Percentiles rank a stretch among this genome's conserved stretches.
Conservation (phyloP, 2,329 filamentous ascomycete species). For the Diaporthe helianthi region DNA sequence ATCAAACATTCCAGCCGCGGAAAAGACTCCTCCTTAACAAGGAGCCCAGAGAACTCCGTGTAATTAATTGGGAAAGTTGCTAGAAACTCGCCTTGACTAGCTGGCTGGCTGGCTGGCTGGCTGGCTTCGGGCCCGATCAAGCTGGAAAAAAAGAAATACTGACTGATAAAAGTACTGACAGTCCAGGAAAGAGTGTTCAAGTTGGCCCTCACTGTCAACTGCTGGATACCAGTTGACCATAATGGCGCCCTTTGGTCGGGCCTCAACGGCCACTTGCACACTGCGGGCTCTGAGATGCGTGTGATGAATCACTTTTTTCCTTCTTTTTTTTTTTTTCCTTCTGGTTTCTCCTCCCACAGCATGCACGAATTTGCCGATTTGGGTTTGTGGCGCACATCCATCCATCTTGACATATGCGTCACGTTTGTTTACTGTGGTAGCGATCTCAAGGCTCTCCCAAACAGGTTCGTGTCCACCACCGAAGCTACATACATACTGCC, state of each 20-base stretch:
- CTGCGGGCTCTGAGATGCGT: neutral
- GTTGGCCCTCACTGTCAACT: neutral
- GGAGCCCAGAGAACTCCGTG: neutral
- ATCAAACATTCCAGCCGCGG: neutral
- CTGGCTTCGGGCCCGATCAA: neutral
- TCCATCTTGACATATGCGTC: neutral
- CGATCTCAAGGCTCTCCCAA: neutral
- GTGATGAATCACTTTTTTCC: neutral
- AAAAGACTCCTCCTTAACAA: neutral
- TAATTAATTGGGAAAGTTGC: neutral
- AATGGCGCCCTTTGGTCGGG: neutral
- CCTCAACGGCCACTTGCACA: neutral
- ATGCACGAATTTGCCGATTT: conserved; percentile 20
- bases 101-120: neutral
- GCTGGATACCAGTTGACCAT: too few species aligned
- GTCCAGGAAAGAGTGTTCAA: neutral
- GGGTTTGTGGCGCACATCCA: conserved; percentile 19
- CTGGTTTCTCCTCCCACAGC: too few species aligned
- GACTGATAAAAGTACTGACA: neutral
- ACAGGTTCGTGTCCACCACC: neutral
- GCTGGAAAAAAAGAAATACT: neutral
- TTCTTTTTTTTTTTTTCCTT: too few species aligned
- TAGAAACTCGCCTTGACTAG: neutral
- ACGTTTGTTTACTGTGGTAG: neutral
- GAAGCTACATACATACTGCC: neutral